Evolutionary conservation across 176 grass and related monocot species (phyloP), one percentile per base, ranked within the genome.

Genomic region (Luzula sylvatica): DNA sequence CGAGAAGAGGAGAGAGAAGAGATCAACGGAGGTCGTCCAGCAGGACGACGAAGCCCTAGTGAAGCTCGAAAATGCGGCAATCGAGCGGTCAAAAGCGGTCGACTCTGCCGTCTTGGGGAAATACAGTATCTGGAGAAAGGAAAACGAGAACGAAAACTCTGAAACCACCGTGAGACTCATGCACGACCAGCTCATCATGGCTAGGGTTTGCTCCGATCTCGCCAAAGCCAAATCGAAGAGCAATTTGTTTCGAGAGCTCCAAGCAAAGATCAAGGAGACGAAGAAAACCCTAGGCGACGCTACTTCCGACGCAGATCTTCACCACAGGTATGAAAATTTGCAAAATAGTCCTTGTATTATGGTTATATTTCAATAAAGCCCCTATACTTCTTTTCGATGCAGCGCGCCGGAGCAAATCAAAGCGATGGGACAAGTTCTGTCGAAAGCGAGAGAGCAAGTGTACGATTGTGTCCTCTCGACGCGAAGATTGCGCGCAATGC

Each of bases 101-200:
- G 81, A 98, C 82, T 98, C 85, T 77, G 75, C 92, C 51, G 68
- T 98, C 13, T 82, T 98, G 42, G 92, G 92, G 29, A 98, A 98
- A 60, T 98, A 98, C 69, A 98, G 78, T 56, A 90, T 98, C 64
- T 98, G 92, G 92, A 82, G 85, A 58, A 78, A 85, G 65, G 85
- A 98, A 52, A 90, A 74, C 70, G 85, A 86, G 46, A 98, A 98
- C 46, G 85, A 90, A 58, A 90, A 87, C 53, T 86, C 92, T 19
- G 92, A 98, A 42, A 74, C 85, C 14, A 98, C 77, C 22, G 92
- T 98, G 75, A 85, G 92, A 56, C 67, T 98, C 51, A 98, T 98
- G 85, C 80, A 84, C 56, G 81, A 98, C 78, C 85, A 98, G 54
- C 66, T 98, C 46, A 98, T 98, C 40, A 98, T 98, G 92, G 92